Base-by-base conservation (phyloP, 2,329 filamentous ascomycete species). In the Bipolaris victoriae region DNA sequence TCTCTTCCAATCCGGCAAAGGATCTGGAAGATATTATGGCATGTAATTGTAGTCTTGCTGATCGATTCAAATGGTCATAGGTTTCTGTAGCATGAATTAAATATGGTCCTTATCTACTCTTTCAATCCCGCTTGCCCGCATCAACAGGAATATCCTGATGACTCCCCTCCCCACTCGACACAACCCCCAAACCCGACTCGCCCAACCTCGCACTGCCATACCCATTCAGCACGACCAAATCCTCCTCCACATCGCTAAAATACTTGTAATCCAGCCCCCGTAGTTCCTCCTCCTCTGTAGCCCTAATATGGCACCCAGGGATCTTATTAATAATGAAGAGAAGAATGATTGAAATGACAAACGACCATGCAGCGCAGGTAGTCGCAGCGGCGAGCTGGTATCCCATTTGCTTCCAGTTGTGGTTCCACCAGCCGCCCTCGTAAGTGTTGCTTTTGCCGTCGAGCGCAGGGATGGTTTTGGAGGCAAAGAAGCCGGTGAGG, bases 281-380 rank as follows among this genome's bases (percentile, higher is more conserved):
- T 5, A 83, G 69, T 68, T 87, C 85, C 7, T 80, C 82, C 52
- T 86, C 83, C 53, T 86, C 83, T 1, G 76, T 81, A 0, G 81
- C 82, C 16, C 84, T 77, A 1, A 87, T 74, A 56, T 85, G 82
- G 57, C 85, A 77, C 0, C 83, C 84, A 0, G 84, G 85, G 36
- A 87, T 86, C 58, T 78, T 81, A 67, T 85, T 84, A 65, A 86
- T 81, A 59, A 85, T 71, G 56, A 85, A 82, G 1, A 86, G 78
- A 22, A 87, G 72, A 15, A 81, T 65, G 58, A 80, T 81, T 0
- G 82, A 83, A 7, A 86, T 76, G 24, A 79, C 65, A 60, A 87
- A 86, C 0, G 83, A 83, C 76, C 84, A 87, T 0, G 76, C 73
- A 0, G 83, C 82, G 58, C 84, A 84, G 0, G 83, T 82, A 1